These are phyloP conservation scores for Crithidia mellificae DNA, from an alignment of 208 protist genomes.

Conservation along the genomic window DNA sequence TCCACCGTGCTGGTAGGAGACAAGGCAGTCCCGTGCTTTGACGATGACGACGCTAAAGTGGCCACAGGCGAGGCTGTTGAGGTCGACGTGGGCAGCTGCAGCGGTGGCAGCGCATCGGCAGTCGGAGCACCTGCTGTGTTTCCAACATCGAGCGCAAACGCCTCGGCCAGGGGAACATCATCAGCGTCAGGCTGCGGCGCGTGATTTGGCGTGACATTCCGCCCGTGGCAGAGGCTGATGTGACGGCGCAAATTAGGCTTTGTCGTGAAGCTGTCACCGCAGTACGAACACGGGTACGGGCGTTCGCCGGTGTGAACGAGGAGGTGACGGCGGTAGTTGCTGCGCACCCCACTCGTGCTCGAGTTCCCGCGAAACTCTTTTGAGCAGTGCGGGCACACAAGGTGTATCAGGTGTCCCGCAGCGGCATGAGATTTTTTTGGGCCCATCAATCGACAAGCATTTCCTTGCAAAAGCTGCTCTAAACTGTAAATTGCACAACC, in stretches of 20 bases:
- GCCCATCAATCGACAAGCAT: not conserved
- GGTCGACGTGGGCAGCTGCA: slow-evolving; percentile 21
- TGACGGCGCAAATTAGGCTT: slow-evolving; percentile 62
- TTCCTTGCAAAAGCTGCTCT: no score
- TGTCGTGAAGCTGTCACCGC: slow-evolving; percentile 62
- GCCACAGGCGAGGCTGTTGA: not conserved
- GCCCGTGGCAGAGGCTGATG: slow-evolving; percentile 39
- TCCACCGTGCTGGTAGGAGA: not conserved
- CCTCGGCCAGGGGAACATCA: not conserved
- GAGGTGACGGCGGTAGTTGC: slow-evolving; percentile 80
- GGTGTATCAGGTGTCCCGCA: slow-evolving; percentile 10
- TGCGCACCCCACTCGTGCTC: slow-evolving; percentile 61
- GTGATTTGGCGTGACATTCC: slow-evolving; percentile 22
- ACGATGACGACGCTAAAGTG: not conserved
- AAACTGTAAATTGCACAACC: no score
- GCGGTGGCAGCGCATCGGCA: slow-evolving; percentile 11
- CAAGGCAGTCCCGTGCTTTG: not conserved
- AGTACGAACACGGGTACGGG: slow-evolving; percentile 68
- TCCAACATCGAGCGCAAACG: no score
- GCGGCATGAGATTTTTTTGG: slow-evolving; percentile 8
- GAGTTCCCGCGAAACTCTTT: slow-evolving; percentile 56
- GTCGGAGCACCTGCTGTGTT: no score
- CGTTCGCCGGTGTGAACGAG: slow-evolving; percentile 68
- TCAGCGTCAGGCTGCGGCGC: not conserved
- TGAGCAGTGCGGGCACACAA: slow-evolving; percentile 64